Base-by-base conservation (phyloP, 495 filamentous ascomycete species). In the Xeromyces bisporus region DNA sequence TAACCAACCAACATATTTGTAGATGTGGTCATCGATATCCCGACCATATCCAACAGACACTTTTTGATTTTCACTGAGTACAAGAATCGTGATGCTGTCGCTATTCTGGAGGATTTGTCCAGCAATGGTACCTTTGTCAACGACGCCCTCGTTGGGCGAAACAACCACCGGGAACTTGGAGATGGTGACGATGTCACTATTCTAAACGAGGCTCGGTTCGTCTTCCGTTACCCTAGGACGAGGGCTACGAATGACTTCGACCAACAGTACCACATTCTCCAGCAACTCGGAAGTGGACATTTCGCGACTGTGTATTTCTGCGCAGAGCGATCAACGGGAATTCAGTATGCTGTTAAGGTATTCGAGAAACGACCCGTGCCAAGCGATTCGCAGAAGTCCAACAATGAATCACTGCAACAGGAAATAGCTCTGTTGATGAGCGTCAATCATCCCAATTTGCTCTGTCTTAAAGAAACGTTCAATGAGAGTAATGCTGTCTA, bases 111-210 rank as follows among this genome's bases (percentile, higher is more conserved):
- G 47, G 89, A 99, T 50, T 62, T 94, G 10, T 96, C 91, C 12
- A 87, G 74, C 47, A 99, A 99, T 51, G 89, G 89, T 6, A 99
- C 91, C 2, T 94, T 83, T 50, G 77, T 99, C 31, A 94, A 94
- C 44, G 82, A 93, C 40, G 78, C 77, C 3, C 64, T 91, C 18
- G 71, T 99, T 20, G 87, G 87, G 9, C 75, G 89, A 28, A 99
- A 96, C 49, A 80, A 92, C 42, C 68, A 83, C 28, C 72, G 91
- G 21, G 80, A 92, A 45, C 67, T 99, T 18, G 60, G 81, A 32
- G 79, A 93, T 43, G 73, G 77, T 12, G 91, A 96, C 40, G 86
- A 96, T 52, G 74, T 99, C 25, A 76, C 76, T 9, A 73, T 99
- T 24, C 56, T 91, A 29, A 73, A 79, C 42, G 71, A 80, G 40